phyloP scores from a whole-genome alignment of 352 stramenopile species.

The Aphanomyces stellatus region DNA sequence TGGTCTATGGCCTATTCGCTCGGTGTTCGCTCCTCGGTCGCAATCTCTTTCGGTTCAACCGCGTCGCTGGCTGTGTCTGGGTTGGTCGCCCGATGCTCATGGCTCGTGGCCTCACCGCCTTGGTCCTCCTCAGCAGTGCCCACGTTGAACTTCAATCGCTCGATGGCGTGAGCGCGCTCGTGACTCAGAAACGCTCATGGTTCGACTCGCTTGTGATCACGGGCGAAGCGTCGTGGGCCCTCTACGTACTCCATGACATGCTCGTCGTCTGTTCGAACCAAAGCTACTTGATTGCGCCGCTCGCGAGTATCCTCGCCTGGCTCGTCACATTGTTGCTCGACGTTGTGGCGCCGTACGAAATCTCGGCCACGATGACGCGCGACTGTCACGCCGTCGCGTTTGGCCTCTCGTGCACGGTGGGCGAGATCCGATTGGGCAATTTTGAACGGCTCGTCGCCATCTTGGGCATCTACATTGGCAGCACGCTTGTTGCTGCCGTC shows the following conservation, averaged over 20 bases:
- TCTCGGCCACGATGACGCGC: no score
- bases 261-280: background rate
- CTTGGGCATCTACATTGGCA: no score
- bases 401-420: no score
- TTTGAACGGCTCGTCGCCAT: no score
- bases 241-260: background rate
- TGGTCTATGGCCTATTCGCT: background rate
- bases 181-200: background rate
- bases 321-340: background rate
- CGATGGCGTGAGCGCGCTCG: background rate
- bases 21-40: background rate
- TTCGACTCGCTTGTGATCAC: background rate
- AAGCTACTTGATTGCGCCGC: background rate
- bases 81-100: background rate
- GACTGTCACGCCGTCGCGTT: no score
- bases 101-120: background rate
- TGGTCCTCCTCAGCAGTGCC: no score
- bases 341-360: no score
- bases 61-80: constrained; percentile 1
- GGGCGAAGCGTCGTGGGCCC: background rate
- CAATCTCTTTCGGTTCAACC: background rate
- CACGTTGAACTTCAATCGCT: no score
- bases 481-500: no score
- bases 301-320: background rate
- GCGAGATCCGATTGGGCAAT: no score